Base-by-base conservation (phyloP, 345 rosid species). In the Limnanthes douglasii region DNA sequence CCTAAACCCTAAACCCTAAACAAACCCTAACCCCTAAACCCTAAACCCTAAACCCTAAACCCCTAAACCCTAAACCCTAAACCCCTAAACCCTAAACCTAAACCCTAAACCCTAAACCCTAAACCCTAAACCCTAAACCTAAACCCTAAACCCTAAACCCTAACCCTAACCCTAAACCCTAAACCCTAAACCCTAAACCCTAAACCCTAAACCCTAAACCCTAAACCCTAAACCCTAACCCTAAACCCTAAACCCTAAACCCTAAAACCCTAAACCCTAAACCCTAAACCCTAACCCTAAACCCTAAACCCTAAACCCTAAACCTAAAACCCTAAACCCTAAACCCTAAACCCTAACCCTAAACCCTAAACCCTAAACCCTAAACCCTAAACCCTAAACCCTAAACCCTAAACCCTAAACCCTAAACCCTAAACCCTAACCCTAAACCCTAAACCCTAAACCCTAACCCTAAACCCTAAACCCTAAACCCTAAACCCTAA, bases 31-130 rank as follows among this genome's bases (percentile, higher is more conserved):
- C n/a, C 36, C 36, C 36, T 32, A 32, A 32, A 43, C 29, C 50
- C 43, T 18, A 42, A 51, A n/a, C 36, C 51, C 51, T 29, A 18
- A 18, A 36, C 46, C 58, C 58, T 41, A 43, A 44, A 53, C 37
- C 58, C 58, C 38, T 26, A 44, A 53, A 41, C 56, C 58, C 31
- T 44, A 53, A 43, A 48, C 51, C 50, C 46, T 44, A 44, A 53
- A 41, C 58, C n/a, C n/a, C n/a, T n/a, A n/a, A n/a, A n/a, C 55
- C 55, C 30, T 28, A 41, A 50, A 39, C 55, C 58, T 43, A 44
- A 46, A 38, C 51, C 58, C 31, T 44, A 53, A 43, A 48, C 51
- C 50, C 46, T 44, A 44, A 53, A 41, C 58, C 58, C 46, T 32
- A 42, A 51, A 37, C 56, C 56, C 18, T 31, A 42, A 51, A 37